These are phyloP conservation scores for Trichosporon coremiiforme DNA, from an alignment of 1,284 basidiomycete species.

Conservation along the genomic window DNA sequence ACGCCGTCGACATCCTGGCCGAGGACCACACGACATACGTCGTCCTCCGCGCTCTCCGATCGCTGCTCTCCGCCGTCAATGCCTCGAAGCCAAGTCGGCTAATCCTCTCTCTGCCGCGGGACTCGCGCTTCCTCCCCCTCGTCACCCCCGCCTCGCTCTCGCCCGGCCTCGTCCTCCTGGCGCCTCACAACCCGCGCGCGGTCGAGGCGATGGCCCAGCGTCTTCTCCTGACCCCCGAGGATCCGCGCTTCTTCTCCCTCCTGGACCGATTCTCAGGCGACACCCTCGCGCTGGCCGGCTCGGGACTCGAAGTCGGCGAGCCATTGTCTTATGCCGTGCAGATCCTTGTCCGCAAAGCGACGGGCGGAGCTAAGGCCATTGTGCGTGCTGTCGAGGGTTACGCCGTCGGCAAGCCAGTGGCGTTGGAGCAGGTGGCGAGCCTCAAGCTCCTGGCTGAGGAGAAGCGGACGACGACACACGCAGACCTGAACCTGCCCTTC, in stretches of 20 bases:
- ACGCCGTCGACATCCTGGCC: constrained; percentile 48
- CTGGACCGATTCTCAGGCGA: constrained; percentile 36
- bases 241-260: constrained; percentile 41
- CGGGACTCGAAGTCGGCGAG: constrained; percentile 26
- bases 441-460: constrained; percentile 20
- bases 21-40: constrained; percentile 41
- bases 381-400: constrained; percentile 42
- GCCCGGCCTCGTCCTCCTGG: constrained; percentile 66
- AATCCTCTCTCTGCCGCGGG: constrained; percentile 64
- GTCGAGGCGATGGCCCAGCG: constrained; percentile 67
- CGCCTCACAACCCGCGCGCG: constrained; percentile 67
- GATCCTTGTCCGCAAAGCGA: constrained; percentile 48
- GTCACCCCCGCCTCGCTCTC: constrained; percentile 68
- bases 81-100: constrained; percentile 57
- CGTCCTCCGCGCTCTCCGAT: constrained; percentile 38
- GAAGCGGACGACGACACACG: constrained; percentile 59
- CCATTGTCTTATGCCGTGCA: constrained; percentile 37
- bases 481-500: constrained; percentile 65
- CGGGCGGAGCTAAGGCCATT: constrained; percentile 55
- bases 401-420: neutral
- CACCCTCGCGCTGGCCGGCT: constrained; percentile 37
- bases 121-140: constrained; percentile 62
- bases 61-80: constrained; percentile 31
- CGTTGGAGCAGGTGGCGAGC: constrained; percentile 24
- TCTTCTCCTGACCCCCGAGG: constrained; percentile 62